phyloP scores from a whole-genome alignment of 352 stramenopile genomes.

The Plasmopara muralis region DNA sequence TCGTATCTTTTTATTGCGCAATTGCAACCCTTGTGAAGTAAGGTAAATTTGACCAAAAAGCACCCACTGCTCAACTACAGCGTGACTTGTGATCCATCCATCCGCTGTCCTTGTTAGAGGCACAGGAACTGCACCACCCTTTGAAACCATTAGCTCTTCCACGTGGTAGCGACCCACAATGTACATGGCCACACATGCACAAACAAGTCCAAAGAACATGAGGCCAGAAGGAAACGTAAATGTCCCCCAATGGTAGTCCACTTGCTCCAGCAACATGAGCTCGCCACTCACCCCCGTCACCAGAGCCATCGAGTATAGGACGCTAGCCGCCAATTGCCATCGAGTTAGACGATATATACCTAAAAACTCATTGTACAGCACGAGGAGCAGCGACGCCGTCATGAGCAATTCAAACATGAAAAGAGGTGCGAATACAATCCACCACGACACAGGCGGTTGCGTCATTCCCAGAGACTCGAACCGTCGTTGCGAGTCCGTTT shows the following conservation, averaged over 20 bases:
- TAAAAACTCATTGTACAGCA: conserved; percentile 76
- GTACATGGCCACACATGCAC: conserved; percentile 69
- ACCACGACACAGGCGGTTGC: conserved; percentile 58
- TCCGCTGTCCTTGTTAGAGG: conserved; percentile 65
- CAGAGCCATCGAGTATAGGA: conserved; percentile 64
- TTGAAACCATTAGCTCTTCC: conserved; percentile 73
- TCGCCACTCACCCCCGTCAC: conserved; percentile 52
- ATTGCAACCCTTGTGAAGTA: conserved; percentile 49
- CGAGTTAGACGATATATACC: conserved; percentile 70
- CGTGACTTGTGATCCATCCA: conserved; percentile 78
- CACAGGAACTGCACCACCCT: conserved; percentile 69
- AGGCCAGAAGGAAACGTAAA: conserved; percentile 70
- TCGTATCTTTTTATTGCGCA: conserved; percentile 43
- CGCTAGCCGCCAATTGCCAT: conserved; percentile 66
- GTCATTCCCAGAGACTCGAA: conserved; percentile 16
- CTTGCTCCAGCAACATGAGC: conserved; percentile 70
- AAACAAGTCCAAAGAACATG: conserved; percentile 72
- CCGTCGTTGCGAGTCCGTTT: conserved; percentile 53
- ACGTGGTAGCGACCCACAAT: conserved; percentile 76
- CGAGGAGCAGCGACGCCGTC: conserved; percentile 37
- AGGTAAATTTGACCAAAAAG: conserved; percentile 75
- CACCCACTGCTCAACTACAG: conserved; percentile 75
- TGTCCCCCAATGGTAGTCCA: conserved; percentile 65
- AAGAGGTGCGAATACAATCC: conserved; percentile 55
- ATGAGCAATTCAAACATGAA: conserved; percentile 67